Base-by-base conservation (phyloP, 1,284 basidiomycete species). In the Tylopilus sp. region DNA sequence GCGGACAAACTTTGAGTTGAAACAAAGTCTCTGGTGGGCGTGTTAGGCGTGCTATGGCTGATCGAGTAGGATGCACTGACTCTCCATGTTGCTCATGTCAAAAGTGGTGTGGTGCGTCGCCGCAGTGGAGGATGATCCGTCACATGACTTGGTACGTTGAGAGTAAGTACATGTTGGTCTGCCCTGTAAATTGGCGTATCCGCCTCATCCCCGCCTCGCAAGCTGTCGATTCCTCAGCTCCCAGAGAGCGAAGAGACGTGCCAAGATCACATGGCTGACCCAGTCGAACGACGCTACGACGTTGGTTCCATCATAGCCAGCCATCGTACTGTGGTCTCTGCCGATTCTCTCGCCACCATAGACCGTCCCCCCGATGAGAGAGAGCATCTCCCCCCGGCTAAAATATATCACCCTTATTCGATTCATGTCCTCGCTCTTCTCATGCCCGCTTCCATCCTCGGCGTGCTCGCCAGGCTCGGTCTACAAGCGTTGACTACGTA, bases 31-130 rank as follows among this genome's bases (percentile, higher is more conserved):
- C 94, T 97, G 67, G 26, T 51, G 23, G 31, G 56, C 16, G 38
- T 21, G 44, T 55, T 23, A 55, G 52, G 49, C 26, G 31, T 21
- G 13, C 21, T 10, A n/a, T 0, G 28, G 10, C 15, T 6, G 29
- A 36, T 31, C 11, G 26, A 25, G 19, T 5, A 26, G 45, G n/a
- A 36, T 13, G 11, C 19, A 71, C 90, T 78, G 63, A 92, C 92
- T 94, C 72, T 95, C 92, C 58, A 94, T 81, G 70, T 86, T 88
- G 72, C 87, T 92, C 90, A 92, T 94, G 45, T 4, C 46, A 42
- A n/a, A 25, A 18, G 34, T 23, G 35, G 39, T 38, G 36, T 40
- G 12, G 16, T n/a, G 1, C 12, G 33, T 3, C 15, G 15, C 23
- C 13, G 31, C 28, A 35, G 35, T 40, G 18, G 31, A n/a, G 15